Percentiles rank a stretch among this genome's conserved stretches.
Evolutionary conservation across 1,284 basidiomycete species (phyloP).

Genomic region (Leucoagaricus sp.): DNA sequence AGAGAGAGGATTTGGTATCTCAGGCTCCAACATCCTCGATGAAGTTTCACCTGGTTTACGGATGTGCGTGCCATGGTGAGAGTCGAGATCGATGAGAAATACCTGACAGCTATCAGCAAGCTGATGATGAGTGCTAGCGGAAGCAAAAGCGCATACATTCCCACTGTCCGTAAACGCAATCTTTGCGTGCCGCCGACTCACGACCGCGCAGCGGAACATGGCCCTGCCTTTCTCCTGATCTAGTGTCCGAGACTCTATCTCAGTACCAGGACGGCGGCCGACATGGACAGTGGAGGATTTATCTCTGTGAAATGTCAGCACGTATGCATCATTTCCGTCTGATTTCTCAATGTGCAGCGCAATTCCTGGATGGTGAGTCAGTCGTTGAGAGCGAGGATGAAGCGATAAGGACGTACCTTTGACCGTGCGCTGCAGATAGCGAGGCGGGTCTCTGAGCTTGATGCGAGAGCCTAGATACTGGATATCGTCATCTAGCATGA

Average conservation of each 20-base stretch:
- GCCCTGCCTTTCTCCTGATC: slow-evolving; percentile 39
- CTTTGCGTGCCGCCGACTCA: slow-evolving; percentile 67
- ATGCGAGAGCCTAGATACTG: slow-evolving; percentile 26
- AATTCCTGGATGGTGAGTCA: slow-evolving; percentile 37
- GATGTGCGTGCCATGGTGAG: slow-evolving; percentile 66
- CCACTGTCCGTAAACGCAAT: slow-evolving; percentile 62
- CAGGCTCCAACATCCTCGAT: slow-evolving; percentile 45
- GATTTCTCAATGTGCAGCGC: slow-evolving; percentile 48
- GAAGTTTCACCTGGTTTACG: slow-evolving; percentile 46
- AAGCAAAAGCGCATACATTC: slow-evolving; percentile 41
- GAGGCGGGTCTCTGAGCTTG: slow-evolving; percentile 16
- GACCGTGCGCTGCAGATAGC: slow-evolving; percentile 25
- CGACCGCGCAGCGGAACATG: slow-evolving; percentile 63
- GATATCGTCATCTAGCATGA: slow-evolving; percentile 32
- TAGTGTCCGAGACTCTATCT: slow-evolving; percentile 28
- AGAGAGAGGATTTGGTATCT: slow-evolving; percentile 48
- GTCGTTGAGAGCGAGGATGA: slow-evolving; percentile 19
- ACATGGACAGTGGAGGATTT: slow-evolving; percentile 50
- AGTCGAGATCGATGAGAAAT: slow-evolving; percentile 57
- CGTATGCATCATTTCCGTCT: slow-evolving; percentile 34
- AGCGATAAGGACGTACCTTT: slow-evolving; percentile 32
- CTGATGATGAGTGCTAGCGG: slow-evolving; percentile 10
- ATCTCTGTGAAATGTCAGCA: slow-evolving; percentile 44
- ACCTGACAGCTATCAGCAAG: slow-evolving; percentile 37
- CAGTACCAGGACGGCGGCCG: slow-evolving; percentile 50